A percentile compares a stretch with the other conserved stretches of the same genome.
Evolutionary conservation across 768 basidiomycete species (phyloP).

Genomic region (Leucocoprinus leucothites): DNA sequence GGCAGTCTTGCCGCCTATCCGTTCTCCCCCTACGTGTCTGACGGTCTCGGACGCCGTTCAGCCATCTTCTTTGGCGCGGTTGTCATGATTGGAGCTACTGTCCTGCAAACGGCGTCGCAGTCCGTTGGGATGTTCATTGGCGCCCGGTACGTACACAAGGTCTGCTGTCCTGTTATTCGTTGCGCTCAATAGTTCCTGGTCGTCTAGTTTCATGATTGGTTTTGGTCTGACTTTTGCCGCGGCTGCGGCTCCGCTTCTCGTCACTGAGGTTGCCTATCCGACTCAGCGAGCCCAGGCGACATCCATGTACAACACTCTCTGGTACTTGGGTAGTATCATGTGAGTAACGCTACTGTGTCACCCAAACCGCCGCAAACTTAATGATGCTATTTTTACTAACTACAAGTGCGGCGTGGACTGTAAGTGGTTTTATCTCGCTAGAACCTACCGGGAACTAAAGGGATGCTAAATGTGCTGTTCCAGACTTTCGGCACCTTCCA

Average conservation of each 20-base stretch:
- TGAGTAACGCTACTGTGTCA: constrained; percentile 24
- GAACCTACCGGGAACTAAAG: background rate
- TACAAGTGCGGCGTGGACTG: constrained; percentile 60
- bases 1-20: constrained; percentile 58
- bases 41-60: constrained; percentile 56
- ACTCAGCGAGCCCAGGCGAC: constrained; percentile 69
- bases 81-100: constrained; percentile 57
- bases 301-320: constrained; percentile 68
- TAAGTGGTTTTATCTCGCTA: constrained; percentile 14
- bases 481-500: constrained; percentile 66
- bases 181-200: no score
- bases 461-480: background rate
- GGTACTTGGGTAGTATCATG: constrained; percentile 62
- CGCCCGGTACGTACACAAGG: constrained; percentile 40
- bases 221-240: constrained; percentile 65
- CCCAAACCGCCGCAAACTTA: background rate
- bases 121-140: constrained; percentile 67
- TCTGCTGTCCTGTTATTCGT: no score
- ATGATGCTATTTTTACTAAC: background rate
- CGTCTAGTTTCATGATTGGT: constrained; percentile 51
- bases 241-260: constrained; percentile 71
- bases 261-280: constrained; percentile 74
- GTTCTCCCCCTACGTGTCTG: constrained; percentile 59
- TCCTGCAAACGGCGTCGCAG: constrained; percentile 55
- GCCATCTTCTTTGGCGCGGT: constrained; percentile 57